A percentile compares a stretch with the other conserved stretches of the same genome.
These are phyloP conservation scores for Leccinum uliginosum DNA, from an alignment of 768 basidiomycete species.

Conservation along the genomic window DNA sequence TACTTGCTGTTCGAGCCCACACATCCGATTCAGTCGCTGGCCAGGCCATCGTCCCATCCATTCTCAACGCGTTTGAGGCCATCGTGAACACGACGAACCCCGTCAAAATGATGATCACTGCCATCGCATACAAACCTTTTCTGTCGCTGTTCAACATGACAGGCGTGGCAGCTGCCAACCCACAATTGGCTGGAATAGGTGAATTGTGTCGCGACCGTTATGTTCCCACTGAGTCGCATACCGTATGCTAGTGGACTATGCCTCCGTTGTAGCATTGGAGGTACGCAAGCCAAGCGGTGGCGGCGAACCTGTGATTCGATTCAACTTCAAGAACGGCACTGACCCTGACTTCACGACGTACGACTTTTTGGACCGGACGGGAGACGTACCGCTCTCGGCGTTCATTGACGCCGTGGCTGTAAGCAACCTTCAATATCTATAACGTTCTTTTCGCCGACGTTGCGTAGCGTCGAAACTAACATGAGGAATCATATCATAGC, in stretches of 20 bases:
- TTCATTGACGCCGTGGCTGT: constrained; percentile 44
- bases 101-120: constrained; percentile 54
- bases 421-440: constrained; percentile 2
- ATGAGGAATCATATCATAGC: constrained; percentile 30
- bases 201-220: neutral
- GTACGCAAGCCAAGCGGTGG: constrained; percentile 45
- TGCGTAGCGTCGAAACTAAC: neutral
- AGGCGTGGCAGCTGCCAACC: constrained; percentile 44
- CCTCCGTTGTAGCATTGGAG: constrained; percentile 55
- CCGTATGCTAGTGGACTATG: constrained; percentile 50
- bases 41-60: constrained; percentile 56
- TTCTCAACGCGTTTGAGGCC: constrained; percentile 48
- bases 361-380: constrained; percentile 40
- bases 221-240: neutral
- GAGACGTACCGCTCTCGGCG: constrained; percentile 51
- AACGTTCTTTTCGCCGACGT: neutral
- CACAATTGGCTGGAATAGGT: constrained; percentile 59
- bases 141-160: constrained; percentile 77
- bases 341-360: constrained; percentile 41
- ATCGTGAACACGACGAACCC: constrained; percentile 51
- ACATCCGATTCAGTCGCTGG: constrained; percentile 50
- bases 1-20: neutral
- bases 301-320: constrained; percentile 49
- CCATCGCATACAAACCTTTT: constrained; percentile 75
- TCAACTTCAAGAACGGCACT: constrained; percentile 71